Evolutionary conservation across 208 protist species (phyloP), one percentile per base, ranked within the genome.

Genomic region (Leishmania mexicana): DNA sequence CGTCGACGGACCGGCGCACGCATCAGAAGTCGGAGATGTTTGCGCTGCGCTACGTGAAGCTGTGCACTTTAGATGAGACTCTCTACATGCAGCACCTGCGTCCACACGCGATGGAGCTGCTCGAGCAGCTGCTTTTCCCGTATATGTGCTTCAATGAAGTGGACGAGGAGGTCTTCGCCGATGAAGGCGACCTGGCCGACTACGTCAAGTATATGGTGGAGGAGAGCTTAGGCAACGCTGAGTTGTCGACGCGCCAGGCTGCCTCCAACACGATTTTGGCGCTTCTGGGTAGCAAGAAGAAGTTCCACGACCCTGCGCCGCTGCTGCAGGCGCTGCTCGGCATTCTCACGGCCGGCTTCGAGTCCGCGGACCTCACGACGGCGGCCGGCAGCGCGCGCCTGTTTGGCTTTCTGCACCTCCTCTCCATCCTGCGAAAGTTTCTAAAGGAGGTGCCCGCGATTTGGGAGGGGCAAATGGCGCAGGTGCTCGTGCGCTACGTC

Each of bases 161-260:
- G 72, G 95, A 98, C 83, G 95, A 96, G 70, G 88, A 92, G 60
- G 89, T 90, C 10, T 96, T 98, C 73, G 82, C 85, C 54, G 92
- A 95, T 53, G 88, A 92, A 40, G 86, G 89, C 76, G 87, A 95
- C 76, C 76, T 98, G 21, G 87, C 89, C 1, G 92, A 96, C 60
- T 96, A 93, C 87, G 89, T 90, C 70, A 88, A 95, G 88, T 96
- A 96, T 83, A 94, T 96, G 93, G 88, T 94, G 84, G 92, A 96
- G 70, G 93, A 95, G 81, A 87, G 88, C 47, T 88, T 94, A 57
- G 86, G 85, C n/a, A 89, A 88, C 40, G 87, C 92, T 70, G 92
- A 96, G 85, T 78, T 95, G 57, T 92, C 93, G 17, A 87, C 79
- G 60, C 92, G 95, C 19, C 86, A 93, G 78, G 93, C 90, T 49